Evolutionary conservation across 2,329 filamentous ascomycete species (phyloP).

Genomic region (Trichocomaceae sp.): DNA sequence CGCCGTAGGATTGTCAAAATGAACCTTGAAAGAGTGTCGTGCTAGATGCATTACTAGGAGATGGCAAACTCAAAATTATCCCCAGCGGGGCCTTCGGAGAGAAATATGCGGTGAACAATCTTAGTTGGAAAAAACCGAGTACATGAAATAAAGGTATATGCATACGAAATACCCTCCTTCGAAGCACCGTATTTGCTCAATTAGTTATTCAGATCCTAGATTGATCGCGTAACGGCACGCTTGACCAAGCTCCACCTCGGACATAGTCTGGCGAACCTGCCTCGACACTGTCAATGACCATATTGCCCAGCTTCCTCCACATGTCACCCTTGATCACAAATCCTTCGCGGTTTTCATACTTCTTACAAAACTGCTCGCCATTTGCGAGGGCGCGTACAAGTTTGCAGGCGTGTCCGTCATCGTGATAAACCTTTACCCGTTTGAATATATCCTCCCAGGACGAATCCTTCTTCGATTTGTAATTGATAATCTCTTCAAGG

Average conservation of each 20-base stretch:
- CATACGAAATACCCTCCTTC: too few relatives aligned
- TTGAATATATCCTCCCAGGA: conserved; percentile 41
- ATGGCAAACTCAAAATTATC: too few relatives aligned
- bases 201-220: neutral
- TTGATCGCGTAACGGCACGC: conserved; percentile 3
- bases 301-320: conserved; percentile 41
- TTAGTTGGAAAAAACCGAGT: too few relatives aligned
- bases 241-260: neutral
- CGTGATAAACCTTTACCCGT: conserved; percentile 44
- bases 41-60: too few relatives aligned
- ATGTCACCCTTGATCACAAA: conserved; percentile 36
- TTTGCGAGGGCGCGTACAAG: conserved; percentile 64
- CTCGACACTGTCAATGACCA: conserved; percentile 19
- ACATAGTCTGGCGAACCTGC: conserved; percentile 3
- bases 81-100: too few relatives aligned
- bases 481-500: conserved; percentile 53
- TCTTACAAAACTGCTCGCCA: conserved; percentile 48
- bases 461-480: conserved; percentile 46
- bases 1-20: too few relatives aligned
- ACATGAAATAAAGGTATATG: too few relatives aligned
- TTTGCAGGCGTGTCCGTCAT: conserved; percentile 80
- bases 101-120: too few relatives aligned
- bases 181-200: neutral
- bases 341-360: conserved; percentile 24
- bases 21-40: too few relatives aligned